phyloP scores from a whole-genome alignment of 495 filamentous ascomycete genomes.

The Aspergillus asperescens region DNA sequence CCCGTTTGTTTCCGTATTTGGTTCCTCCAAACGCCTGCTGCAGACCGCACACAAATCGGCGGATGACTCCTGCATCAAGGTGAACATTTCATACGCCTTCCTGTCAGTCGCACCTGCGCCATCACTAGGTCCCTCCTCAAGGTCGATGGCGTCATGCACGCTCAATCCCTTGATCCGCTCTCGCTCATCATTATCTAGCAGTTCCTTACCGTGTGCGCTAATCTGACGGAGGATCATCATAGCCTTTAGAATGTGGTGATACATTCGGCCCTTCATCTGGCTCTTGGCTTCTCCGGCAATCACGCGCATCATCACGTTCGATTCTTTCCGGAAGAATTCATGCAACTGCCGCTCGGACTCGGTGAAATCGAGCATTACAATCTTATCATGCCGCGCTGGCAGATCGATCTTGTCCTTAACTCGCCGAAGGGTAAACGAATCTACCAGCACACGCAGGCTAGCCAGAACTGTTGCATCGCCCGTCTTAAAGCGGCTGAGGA shows the following conservation, averaged over 20 bases:
- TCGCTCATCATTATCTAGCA: constrained; percentile 77
- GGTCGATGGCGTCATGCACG: constrained; percentile 73
- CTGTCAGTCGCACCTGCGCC: constrained; percentile 52
- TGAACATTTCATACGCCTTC: constrained; percentile 76
- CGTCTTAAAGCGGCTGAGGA: constrained; percentile 69
- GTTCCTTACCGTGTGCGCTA: constrained; percentile 85
- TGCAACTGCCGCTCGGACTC: constrained; percentile 51
- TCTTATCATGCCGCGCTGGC: constrained; percentile 65
- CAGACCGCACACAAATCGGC: constrained; percentile 67
- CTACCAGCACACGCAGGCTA: constrained; percentile 84
- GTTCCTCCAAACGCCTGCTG: constrained; percentile 51
- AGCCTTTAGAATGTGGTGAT: constrained; percentile 82
- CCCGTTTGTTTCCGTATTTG: constrained; percentile 36
- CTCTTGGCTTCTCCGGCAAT: constrained; percentile 48
- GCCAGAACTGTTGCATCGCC: constrained; percentile 76
- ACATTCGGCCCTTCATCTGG: constrained; percentile 72
- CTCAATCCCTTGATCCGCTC: constrained; percentile 72
- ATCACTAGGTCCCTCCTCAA: constrained; percentile 67
- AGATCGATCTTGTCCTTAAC: constrained; percentile 86
- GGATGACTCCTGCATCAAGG: constrained; percentile 71
- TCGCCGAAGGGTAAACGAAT: constrained; percentile 87
- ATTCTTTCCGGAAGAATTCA: constrained; percentile 59
- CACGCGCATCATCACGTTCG: constrained; percentile 54
- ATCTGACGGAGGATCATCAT: constrained; percentile 87
- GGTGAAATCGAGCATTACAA: constrained; percentile 56